Conservation (phyloP, 306 rosid species). For the Nissolia schottii region DNA sequence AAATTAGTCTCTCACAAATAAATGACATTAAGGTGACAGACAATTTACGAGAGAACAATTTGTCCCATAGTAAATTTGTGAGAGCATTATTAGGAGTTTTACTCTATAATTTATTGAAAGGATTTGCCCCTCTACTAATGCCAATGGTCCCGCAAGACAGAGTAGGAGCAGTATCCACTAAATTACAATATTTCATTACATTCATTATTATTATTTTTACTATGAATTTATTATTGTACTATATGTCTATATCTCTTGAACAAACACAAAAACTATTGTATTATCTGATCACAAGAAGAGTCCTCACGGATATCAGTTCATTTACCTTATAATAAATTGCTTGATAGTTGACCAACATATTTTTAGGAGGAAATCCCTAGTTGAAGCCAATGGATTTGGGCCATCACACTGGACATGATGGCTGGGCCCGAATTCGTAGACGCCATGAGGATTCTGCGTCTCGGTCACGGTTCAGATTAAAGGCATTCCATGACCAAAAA, state of each 20-base stretch:
- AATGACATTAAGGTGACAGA: too few species aligned
- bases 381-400: background rate
- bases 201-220: background rate
- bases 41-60: too few species aligned
- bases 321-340: background rate
- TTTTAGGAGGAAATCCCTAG: background rate
- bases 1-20: too few species aligned
- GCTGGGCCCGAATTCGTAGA: background rate
- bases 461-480: too few species aligned
- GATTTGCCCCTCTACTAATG: background rate
- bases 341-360: background rate
- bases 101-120: too few species aligned
- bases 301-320: background rate
- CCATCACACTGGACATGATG: background rate
- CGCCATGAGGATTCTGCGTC: background rate
- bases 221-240: background rate
- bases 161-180: background rate
- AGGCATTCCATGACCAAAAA: too few species aligned
- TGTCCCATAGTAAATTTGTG: too few species aligned
- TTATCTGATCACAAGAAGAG: background rate
- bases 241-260: too few species aligned
- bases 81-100: too few species aligned
- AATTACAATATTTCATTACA: too few species aligned
- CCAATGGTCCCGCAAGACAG: background rate
- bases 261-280: too few species aligned